Base-by-base conservation (phyloP, 345 rosid species). In the Gynandropsis gynandra region DNA sequence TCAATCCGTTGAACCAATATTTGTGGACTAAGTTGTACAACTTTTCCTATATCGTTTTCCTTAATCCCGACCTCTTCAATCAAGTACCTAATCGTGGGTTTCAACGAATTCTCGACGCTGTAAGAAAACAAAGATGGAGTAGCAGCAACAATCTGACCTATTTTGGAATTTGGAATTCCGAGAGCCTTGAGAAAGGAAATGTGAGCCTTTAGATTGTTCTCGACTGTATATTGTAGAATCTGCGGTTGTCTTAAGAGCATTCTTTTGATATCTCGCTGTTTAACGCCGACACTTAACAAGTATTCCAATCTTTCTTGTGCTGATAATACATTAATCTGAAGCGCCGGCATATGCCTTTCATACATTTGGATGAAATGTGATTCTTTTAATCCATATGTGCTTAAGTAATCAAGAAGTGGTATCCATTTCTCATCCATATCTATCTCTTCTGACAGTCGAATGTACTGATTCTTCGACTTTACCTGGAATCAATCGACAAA, bases 21-120 rank as follows among this genome's bases (percentile, higher is more conserved):
- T 65, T 87, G 96, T 49, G 96, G 98, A 68, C 98, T 92, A 57
- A 92, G 76, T 58, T 78, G 89, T 74, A 92, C 89, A 20, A 92
- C 96, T 71, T 92, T 92, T 10, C 96, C 80, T 38, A 87, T 54
- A 61, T 61, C 76, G 42, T 74, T 76, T 61, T 82, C 92, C 33
- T 80, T 69, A 31, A 92, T 92, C 40, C 95, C 98, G 47, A 92
- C 89, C 76, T 84, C 96, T 72, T 92, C 96, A n/a, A 92, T 79
- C 76, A 92, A 60, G 69, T 87, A 87, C 69, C 98, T 77, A 41
- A 87, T 80, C 0, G 95, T 92, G 18, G 98, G 96, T 61, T 82
- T 92, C 64, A 92, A 50, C 18, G 98, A 87, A 42, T 82, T 87
- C 65, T 92, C 89, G 15, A 92, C 76, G 54, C 95, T 92, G 71